Evolutionary conservation across 2,329 filamentous ascomycete genomes (phyloP), one percentile per base, ranked within the genome.

Genomic region (Ophiostoma himal-ulmi): DNA sequence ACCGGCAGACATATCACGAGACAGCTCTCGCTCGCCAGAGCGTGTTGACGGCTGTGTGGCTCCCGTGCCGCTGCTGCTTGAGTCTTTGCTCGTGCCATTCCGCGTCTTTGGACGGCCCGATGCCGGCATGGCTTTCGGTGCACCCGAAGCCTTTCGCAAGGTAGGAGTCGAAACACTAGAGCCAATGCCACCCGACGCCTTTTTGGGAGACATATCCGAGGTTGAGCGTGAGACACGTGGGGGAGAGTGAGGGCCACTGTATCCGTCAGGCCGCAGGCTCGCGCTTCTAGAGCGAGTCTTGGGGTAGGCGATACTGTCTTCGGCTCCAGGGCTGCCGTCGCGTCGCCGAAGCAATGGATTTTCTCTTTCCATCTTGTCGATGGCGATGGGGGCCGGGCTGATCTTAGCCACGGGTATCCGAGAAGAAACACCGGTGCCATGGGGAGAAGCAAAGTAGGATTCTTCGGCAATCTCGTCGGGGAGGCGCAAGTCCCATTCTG

Each of bases 401-500:
- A 86, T 82, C 75, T 92, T 94, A 39, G 93, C 89, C 52, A 98
- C 85, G 0, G 95, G 95, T 77, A 99, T 97, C 69, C 92, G 89
- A 64, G 94, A 97, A 82, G 81, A 86, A 81, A 83, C 86, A 80
- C 85, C 90, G 76, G 78, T 84, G 73, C 78, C 81, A 74, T 75
- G 85, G 80, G 80, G 86, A 76, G 81, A 79, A 75, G 83, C 78
- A 75, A 83, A 86, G 73, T 86, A 88, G 76, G 86, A 79, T 78
- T 86, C 83, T 75, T 87, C 82, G 64, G 90, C 89, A 72, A 92
- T 90, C 77, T 97, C 93, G 75, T 94, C 91, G 1, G 91, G 90
- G 26, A 87, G 85, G 71, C 91, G 86, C 70, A 94, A 82, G 78
- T 96, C 92, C 88, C 91, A 94, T 67, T 81, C 80, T 22, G 85